phyloP scores from a whole-genome alignment of 2,329 filamentous ascomycete genomes.

The Venturiaceae sp. region DNA sequence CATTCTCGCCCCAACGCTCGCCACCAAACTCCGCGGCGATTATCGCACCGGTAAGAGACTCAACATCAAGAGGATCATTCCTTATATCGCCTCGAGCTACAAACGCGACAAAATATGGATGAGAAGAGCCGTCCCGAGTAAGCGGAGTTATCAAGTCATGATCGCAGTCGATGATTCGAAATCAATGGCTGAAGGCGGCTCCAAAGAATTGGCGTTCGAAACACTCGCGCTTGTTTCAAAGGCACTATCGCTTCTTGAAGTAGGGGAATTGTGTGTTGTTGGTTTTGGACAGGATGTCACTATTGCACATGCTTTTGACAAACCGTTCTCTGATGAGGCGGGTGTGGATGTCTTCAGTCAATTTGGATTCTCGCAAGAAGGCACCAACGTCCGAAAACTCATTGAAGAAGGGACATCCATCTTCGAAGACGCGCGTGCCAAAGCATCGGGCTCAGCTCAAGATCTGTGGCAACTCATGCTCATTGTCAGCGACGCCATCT shows the following conservation, averaged over 20 bases:
- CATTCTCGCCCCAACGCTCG: slow-evolving; percentile 87
- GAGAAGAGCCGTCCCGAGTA: slow-evolving; percentile 81
- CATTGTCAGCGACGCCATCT: slow-evolving; percentile 88
- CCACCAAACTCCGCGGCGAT: slow-evolving; percentile 91
- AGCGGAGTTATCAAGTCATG: slow-evolving; percentile 93
- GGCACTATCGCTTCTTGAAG: slow-evolving; percentile 84
- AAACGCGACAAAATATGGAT: slow-evolving; percentile 99
- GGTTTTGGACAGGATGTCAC: slow-evolving; percentile 80
- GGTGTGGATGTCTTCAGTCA: slow-evolving; percentile 76
- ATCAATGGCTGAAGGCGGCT: slow-evolving; percentile 78
- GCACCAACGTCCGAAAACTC: slow-evolving; percentile 76
- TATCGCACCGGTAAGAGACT: slow-evolving; percentile 97
- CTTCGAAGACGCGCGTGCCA: slow-evolving; percentile 66
- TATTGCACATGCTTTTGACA: slow-evolving; percentile 77
- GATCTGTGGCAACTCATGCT: slow-evolving; percentile 95
- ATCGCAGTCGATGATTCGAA: slow-evolving; percentile 94
- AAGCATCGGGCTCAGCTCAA: slow-evolving; percentile 33
- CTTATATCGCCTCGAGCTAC: slow-evolving; percentile 96
- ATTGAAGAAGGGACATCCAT: slow-evolving; percentile 68
- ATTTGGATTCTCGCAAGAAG: slow-evolving; percentile 76
- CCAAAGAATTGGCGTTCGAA: slow-evolving; percentile 77
- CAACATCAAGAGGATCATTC: slow-evolving; percentile 99
- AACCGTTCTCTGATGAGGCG: slow-evolving; percentile 69
- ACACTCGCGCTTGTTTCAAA: slow-evolving; percentile 87
- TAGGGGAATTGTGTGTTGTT: slow-evolving; percentile 83